phyloP scores from a whole-genome alignment of 805 yeast species.

The Candida ponderosae region DNA sequence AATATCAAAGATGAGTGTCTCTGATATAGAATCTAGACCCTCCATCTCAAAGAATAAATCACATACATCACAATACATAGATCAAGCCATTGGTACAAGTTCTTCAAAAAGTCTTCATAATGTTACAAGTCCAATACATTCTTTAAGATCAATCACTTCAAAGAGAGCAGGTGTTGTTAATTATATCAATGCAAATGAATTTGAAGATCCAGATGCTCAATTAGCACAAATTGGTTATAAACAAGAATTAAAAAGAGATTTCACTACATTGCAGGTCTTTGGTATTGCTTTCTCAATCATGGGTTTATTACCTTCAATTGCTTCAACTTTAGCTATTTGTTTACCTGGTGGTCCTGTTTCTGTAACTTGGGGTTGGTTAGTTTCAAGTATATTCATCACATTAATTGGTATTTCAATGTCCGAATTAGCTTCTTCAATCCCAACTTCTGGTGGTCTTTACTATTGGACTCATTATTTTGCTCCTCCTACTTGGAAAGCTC shows the following conservation, averaged over 20 bases:
- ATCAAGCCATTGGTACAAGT: too few relatives aligned
- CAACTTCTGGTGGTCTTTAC: slow-evolving; percentile 62
- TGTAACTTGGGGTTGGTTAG: slow-evolving; percentile 60
- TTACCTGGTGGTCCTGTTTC: slow-evolving; percentile 52
- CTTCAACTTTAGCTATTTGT: slow-evolving; percentile 39
- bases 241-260: slow-evolving; percentile 54
- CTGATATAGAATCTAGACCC: not conserved
- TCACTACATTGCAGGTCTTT: slow-evolving; percentile 52
- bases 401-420: slow-evolving; percentile 47
- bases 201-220: slow-evolving; percentile 13
- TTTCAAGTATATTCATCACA: slow-evolving; percentile 37
- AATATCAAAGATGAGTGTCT: too few relatives aligned
- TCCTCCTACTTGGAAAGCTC: slow-evolving; percentile 36
- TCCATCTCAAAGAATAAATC: not conserved
- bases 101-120: not conserved
- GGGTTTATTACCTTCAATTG: slow-evolving; percentile 57
- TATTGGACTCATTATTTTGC: slow-evolving; percentile 55
- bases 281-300: slow-evolving; percentile 63
- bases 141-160: not conserved
- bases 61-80: too few relatives aligned
- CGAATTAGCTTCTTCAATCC: slow-evolving; percentile 52
- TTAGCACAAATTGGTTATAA: slow-evolving; percentile 47
- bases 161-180: not conserved
- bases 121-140: not conserved
- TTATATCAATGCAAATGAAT: slow-evolving; percentile 1